Percentiles rank a stretch among this genome's conserved stretches.
Conservation (phyloP, 441 rosid genomes). For the Corymbia calophylla region DNA sequence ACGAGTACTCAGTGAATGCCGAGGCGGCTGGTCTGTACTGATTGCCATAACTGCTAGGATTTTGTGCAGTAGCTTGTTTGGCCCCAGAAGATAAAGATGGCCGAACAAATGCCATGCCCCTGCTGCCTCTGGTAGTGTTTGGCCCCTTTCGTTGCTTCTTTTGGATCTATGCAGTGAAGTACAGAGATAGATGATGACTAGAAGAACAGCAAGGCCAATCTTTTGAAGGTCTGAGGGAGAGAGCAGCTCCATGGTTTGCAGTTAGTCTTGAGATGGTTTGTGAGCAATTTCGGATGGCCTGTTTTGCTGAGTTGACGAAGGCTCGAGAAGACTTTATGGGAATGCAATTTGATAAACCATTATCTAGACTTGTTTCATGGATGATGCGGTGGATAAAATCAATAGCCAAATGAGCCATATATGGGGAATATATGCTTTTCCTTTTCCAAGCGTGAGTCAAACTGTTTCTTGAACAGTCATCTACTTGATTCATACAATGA, state of each 20-base stretch:
- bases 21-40: slow-evolving; percentile 22
- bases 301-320: not conserved
- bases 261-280: not conserved
- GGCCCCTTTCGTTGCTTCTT: not conserved
- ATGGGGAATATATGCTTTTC: not conserved
- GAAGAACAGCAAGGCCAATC: not conserved
- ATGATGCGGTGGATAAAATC: not conserved
- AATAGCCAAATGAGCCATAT: not conserved
- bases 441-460: not conserved
- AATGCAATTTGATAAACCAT: not conserved
- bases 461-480: not conserved
- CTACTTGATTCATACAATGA: not conserved
- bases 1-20: slow-evolving; percentile 22
- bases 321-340: not conserved
- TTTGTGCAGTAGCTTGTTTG: slow-evolving; percentile 21
- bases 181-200: not conserved
- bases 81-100: slow-evolving; percentile 25
- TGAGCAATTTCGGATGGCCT: not conserved
- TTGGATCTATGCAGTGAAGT: not conserved
- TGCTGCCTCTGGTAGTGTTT: slow-evolving; percentile 22
- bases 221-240: not conserved
- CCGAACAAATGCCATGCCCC: slow-evolving; percentile 38
- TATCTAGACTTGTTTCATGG: not conserved
- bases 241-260: not conserved
- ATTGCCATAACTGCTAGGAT: slow-evolving; percentile 23